phyloP scores from a whole-genome alignment of 805 yeast genomes.

The Metschnikowia continentalis region DNA sequence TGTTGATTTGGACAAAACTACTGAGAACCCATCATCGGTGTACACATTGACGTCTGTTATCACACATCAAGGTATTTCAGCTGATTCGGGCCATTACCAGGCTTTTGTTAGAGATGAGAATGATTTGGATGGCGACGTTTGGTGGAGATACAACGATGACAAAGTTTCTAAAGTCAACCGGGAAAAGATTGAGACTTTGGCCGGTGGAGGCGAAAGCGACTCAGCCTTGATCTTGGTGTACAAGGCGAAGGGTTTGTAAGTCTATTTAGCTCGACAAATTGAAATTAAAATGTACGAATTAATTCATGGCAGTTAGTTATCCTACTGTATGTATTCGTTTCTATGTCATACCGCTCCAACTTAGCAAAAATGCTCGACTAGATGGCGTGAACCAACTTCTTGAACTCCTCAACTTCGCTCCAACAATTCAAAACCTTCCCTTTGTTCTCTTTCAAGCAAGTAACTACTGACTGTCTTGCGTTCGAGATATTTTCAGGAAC shows the following conservation, averaged over 20 bases:
- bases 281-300: not conserved
- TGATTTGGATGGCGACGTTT: conserved; percentile 62
- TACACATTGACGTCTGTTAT: conserved; percentile 80
- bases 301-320: not conserved
- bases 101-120: conserved; percentile 72
- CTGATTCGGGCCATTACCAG: conserved; percentile 97
- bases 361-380: conserved; percentile 16
- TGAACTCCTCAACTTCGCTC: conserved; percentile 72
- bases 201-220: conserved; percentile 98
- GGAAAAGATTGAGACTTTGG: conserved; percentile 76
- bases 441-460: conserved; percentile 59
- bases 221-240: conserved; percentile 87
- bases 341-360: not conserved
- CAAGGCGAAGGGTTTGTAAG: conserved; percentile 65
- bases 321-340: conserved; percentile 1
- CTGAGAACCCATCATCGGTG: conserved; percentile 83
- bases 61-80: conserved; percentile 92
- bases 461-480: conserved; percentile 48
- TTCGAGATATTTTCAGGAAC: conserved; percentile 36
- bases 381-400: conserved; percentile 49
- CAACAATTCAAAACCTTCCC: conserved; percentile 75
- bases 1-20: conserved; percentile 31
- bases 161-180: conserved; percentile 72
- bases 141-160: conserved; percentile 97
- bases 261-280: not conserved